Percentiles rank a stretch among this genome's conserved stretches.
Conservation (phyloP, 176 grass and related monocot genomes). For the Hordeum marinum region DNA sequence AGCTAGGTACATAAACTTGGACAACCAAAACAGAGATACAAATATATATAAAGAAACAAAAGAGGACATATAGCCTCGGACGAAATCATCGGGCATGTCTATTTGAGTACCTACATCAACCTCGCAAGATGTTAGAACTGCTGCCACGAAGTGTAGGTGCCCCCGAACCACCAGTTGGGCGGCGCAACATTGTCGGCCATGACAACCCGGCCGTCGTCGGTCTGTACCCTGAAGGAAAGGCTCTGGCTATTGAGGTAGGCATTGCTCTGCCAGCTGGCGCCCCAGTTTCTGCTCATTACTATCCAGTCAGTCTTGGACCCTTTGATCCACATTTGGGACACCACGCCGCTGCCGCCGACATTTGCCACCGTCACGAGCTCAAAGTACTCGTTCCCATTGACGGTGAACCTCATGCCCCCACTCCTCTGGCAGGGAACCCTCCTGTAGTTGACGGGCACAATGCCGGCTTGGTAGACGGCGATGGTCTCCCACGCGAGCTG, state of each 20-base stretch:
- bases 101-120: no score
- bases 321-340: constrained; percentile 31
- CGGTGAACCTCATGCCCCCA: no score
- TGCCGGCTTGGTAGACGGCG: constrained; percentile 18
- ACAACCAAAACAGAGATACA: no score
- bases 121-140: no score
- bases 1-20: no score
- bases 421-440: constrained; percentile 20
- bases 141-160: neutral
- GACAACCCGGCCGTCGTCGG: constrained; percentile 6
- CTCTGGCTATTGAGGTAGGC: constrained; percentile 29
- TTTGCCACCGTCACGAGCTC: no score
- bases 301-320: constrained; percentile 34
- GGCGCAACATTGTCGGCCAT: constrained; percentile 27
- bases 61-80: no score
- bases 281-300: constrained; percentile 68
- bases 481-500: constrained; percentile 55
- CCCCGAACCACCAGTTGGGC: constrained; percentile 34
- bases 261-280: constrained; percentile 62
- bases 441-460: constrained; percentile 21
- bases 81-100: no score
- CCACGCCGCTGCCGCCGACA: constrained; percentile 33
- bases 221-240: constrained; percentile 21
- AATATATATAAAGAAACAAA: no score
- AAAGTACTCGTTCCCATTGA: no score